A percentile compares a stretch with the other conserved stretches of the same genome.
These are phyloP conservation scores for Dicorynia guianensis DNA, from an alignment of 306 rosid species.

Conservation along the genomic window DNA sequence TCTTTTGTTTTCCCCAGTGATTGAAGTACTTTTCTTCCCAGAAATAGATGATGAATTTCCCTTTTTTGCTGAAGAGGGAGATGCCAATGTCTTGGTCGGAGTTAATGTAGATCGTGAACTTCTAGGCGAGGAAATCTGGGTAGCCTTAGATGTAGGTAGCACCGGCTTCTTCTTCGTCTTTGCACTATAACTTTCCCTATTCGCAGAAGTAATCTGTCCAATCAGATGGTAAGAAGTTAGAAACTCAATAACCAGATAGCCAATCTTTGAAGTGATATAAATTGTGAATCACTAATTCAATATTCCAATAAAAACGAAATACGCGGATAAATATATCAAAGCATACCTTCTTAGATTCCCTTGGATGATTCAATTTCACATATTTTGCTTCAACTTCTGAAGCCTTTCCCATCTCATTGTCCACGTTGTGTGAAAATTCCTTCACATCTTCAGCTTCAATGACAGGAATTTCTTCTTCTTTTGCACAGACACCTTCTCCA, in stretches of 20 bases:
- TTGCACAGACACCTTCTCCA: constrained; percentile 44
- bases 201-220: constrained; percentile 55
- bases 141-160: constrained; percentile 50
- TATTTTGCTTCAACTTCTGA: constrained; percentile 48
- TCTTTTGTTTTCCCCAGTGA: constrained; percentile 51
- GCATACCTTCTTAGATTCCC: constrained; percentile 58
- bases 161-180: constrained; percentile 58
- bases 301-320: neutral
- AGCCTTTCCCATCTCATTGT: constrained; percentile 41
- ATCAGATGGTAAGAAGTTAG: constrained; percentile 29
- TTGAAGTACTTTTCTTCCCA: constrained; percentile 45
- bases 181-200: constrained; percentile 48
- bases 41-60: constrained; percentile 47
- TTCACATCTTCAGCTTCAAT: constrained; percentile 41
- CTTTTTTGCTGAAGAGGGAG: constrained; percentile 51
- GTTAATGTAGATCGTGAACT: constrained; percentile 51
- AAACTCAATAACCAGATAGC: constrained; percentile 22
- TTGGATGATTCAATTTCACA: constrained; percentile 44
- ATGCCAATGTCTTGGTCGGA: constrained; percentile 43
- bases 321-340: constrained; percentile 8
- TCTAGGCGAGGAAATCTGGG: constrained; percentile 56
- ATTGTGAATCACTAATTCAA: neutral
- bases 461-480: constrained; percentile 43
- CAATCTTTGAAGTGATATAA: constrained; percentile 3
- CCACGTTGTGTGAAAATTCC: constrained; percentile 42